phyloP scores from a whole-genome alignment of 2,329 filamentous ascomycete genomes.

The Claviceps sp. region DNA sequence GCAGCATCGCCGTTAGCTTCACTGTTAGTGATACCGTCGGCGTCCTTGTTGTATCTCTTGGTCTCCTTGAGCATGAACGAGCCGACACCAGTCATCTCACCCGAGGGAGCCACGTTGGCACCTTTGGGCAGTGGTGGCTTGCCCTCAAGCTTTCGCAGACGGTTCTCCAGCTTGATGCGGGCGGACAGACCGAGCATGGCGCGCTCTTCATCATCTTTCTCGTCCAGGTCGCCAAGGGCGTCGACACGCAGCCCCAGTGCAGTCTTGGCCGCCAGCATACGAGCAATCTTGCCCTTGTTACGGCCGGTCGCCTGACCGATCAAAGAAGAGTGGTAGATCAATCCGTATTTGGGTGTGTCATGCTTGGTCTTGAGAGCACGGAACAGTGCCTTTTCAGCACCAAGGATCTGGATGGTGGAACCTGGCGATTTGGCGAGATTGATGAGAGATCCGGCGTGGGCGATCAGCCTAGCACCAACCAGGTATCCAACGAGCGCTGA shows the following conservation, averaged over 20 bases:
- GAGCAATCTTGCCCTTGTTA: slow-evolving; percentile 99
- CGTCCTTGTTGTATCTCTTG: slow-evolving; percentile 87
- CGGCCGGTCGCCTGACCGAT: slow-evolving; percentile 94
- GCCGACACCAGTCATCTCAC: slow-evolving; percentile 46
- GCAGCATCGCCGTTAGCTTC: slow-evolving; percentile 25
- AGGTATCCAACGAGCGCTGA: slow-evolving; percentile 87
- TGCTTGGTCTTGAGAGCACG: slow-evolving; percentile 98
- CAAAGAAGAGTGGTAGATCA: slow-evolving; percentile 83
- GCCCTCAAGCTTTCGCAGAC: slow-evolving; percentile 69
- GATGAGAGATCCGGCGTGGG: slow-evolving; percentile 86
- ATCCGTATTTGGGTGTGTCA: slow-evolving; percentile 95
- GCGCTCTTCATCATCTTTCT: slow-evolving; percentile 81
- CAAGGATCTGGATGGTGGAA: slow-evolving; percentile 93
- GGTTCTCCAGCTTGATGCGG: slow-evolving; percentile 61
- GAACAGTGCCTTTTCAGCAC: slow-evolving; percentile 98
- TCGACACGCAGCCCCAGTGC: slow-evolving; percentile 89
- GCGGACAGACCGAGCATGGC: slow-evolving; percentile 62
- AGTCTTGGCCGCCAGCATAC: slow-evolving; percentile 88
- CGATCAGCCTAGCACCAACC: slow-evolving; percentile 87
- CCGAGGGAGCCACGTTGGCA: slow-evolving; percentile 61
- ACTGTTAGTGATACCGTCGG: slow-evolving; percentile 64
- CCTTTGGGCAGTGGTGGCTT: slow-evolving; percentile 74
- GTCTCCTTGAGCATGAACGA: slow-evolving; percentile 91
- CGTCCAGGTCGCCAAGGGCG: slow-evolving; percentile 46
- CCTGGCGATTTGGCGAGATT: slow-evolving; percentile 90